These are phyloP conservation scores for Aspergillus kassunensis DNA, from an alignment of 495 filamentous ascomycete genomes.

Conservation along the genomic window DNA sequence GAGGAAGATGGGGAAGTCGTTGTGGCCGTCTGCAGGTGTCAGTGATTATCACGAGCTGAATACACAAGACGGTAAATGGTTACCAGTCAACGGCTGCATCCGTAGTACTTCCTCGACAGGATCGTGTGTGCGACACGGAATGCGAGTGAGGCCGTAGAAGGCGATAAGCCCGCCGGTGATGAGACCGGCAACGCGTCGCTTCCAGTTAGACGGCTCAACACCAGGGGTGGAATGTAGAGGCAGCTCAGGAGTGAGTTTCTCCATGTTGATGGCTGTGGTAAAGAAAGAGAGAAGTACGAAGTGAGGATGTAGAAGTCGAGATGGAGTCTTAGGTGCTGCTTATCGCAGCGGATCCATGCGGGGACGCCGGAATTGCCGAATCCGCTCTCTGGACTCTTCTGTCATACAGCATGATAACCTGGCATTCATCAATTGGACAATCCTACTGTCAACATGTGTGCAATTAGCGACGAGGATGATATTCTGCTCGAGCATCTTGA, in stretches of 20 bases:
- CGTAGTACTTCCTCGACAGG: slow-evolving; percentile 8
- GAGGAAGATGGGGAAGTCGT: slow-evolving; percentile 78
- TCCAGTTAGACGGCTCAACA: not conserved
- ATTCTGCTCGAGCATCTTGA: too few species aligned
- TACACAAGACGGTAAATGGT: not conserved
- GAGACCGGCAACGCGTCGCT: not conserved
- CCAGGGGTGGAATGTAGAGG: not conserved
- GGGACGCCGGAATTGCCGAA: not conserved
- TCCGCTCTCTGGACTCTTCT: not conserved
- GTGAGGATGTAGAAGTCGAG: not conserved
- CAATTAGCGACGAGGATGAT: too few species aligned
- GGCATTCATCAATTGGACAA: not conserved
- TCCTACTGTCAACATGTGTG: not conserved
- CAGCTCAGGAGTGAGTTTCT: slow-evolving; percentile 1
- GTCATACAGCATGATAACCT: not conserved
- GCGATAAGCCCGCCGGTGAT: not conserved
- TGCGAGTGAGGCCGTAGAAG: not conserved
- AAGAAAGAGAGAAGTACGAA: not conserved
- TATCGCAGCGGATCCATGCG: not conserved
- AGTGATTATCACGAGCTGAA: not conserved
- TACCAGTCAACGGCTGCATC: slow-evolving; percentile 13
- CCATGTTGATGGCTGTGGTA: not conserved
- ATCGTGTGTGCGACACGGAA: not conserved
- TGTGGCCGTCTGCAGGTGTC: slow-evolving; percentile 72
- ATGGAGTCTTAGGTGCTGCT: not conserved